Evolutionary conservation across 441 rosid genomes (phyloP).

Genomic region (Isatis lusitanica): DNA sequence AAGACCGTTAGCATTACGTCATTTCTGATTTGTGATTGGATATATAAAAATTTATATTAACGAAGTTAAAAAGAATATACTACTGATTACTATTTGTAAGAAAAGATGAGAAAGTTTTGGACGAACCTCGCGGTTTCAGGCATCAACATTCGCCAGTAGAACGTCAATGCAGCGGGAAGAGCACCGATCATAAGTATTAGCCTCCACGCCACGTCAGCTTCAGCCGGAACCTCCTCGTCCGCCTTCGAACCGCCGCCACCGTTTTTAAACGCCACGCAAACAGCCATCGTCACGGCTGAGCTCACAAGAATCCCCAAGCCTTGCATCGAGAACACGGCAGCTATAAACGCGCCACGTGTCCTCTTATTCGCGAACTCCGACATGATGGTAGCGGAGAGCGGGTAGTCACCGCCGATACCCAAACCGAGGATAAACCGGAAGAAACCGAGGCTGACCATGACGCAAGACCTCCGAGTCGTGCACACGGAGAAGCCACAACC

Average conservation of each 20-base stretch:
- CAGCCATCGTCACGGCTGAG: constrained; percentile 49
- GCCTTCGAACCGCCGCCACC: background rate
- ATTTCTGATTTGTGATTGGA: background rate
- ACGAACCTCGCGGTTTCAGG: constrained; percentile 72
- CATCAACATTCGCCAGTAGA: constrained; percentile 72
- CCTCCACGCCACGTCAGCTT: constrained; percentile 59
- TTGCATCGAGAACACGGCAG: constrained; percentile 67
- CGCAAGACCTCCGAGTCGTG: constrained; percentile 40
- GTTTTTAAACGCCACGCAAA: constrained; percentile 39
- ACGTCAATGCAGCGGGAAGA: constrained; percentile 65
- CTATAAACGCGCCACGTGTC: constrained; percentile 62
- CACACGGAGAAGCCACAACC: constrained; percentile 69
- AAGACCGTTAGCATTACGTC: background rate
- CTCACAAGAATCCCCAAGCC: constrained; percentile 63
- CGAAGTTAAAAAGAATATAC: background rate
- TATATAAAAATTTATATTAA: background rate
- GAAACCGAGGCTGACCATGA: constrained; percentile 43
- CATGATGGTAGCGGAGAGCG: constrained; percentile 70
- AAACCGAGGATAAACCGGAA: constrained; percentile 53
- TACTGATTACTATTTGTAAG: background rate
- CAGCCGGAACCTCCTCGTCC: constrained; percentile 33
- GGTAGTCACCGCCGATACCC: constrained; percentile 73
- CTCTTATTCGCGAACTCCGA: constrained; percentile 67
- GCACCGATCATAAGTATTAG: constrained; percentile 64
- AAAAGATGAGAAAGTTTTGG: background rate